Conservation (phyloP, 192 early-diverging fungal genomes). For the Paraglomus occultum region DNA sequence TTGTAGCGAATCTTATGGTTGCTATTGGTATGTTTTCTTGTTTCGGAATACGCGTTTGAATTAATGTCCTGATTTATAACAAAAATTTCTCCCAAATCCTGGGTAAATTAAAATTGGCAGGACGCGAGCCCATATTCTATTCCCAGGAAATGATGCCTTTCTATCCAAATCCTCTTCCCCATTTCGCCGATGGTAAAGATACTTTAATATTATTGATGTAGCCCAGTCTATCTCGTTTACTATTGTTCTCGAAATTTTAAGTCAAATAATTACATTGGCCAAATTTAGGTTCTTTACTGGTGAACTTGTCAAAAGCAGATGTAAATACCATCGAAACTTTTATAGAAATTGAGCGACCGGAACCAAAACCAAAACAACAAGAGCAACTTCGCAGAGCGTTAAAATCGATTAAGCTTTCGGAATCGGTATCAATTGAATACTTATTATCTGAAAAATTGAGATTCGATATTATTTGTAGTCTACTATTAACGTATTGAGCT, state of each 20-base stretch:
- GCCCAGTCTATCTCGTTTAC: too few species aligned
- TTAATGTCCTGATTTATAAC: not conserved
- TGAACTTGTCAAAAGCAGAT: constrained; percentile 22
- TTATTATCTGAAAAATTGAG: too few species aligned
- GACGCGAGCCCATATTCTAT: constrained; percentile 18
- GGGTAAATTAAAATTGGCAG: not conserved
- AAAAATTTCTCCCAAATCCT: too few species aligned
- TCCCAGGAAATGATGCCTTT: constrained; percentile 18
- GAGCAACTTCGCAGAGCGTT: too few species aligned
- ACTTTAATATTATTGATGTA: too few species aligned
- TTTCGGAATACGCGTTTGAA: not conserved
- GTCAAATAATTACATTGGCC: not conserved
- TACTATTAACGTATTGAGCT: too few species aligned
- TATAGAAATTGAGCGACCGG: constrained; percentile 9
- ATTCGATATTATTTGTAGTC: too few species aligned
- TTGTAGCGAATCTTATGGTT: constrained; percentile 27
- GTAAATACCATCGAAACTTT: not conserved
- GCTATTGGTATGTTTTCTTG: constrained; percentile 2
- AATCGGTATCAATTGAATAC: too few species aligned
- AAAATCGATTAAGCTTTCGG: too few species aligned
- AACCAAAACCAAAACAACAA: not conserved
- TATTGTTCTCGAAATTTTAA: constrained; percentile 7
- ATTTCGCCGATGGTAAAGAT: constrained; percentile 12
- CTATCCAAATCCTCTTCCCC: constrained; percentile 26
- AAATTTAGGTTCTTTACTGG: not conserved